Conservation (phyloP, 306 rosid species). For the Erythrophleum fordii region DNA sequence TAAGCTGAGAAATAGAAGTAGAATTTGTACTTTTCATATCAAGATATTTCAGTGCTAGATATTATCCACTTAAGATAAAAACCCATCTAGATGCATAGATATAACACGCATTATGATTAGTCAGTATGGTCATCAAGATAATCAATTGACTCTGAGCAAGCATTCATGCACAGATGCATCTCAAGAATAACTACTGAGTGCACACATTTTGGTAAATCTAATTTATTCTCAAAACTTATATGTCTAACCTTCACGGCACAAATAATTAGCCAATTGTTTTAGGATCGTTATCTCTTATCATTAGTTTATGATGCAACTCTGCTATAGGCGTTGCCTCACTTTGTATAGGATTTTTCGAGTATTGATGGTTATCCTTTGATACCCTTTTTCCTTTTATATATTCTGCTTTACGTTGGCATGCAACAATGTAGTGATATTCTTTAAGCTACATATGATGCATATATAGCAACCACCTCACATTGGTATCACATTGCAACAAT, state of each 20-base stretch:
- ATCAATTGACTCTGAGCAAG: not conserved
- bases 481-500: too few relatives aligned
- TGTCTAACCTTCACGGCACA: not conserved
- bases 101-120: not conserved
- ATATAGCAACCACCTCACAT: too few relatives aligned
- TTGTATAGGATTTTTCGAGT: too few relatives aligned
- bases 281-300: not conserved
- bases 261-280: not conserved
- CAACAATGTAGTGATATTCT: too few relatives aligned
- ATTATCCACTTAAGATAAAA: not conserved
- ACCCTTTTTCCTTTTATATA: too few relatives aligned
- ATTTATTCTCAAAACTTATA: not conserved
- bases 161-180: constrained; percentile 2
- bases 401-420: too few relatives aligned
- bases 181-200: not conserved
- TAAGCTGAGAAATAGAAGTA: not conserved
- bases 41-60: not conserved
- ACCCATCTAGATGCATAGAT: not conserved
- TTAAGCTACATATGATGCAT: too few relatives aligned
- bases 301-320: not conserved
- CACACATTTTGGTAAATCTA: not conserved
- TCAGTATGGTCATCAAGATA: not conserved
- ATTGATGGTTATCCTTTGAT: too few relatives aligned
- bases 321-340: too few relatives aligned
- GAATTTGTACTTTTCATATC: not conserved